These are phyloP conservation scores for Rutstroemia sydowiana DNA, from an alignment of 2,329 filamentous ascomycete species.

Conservation along the genomic window DNA sequence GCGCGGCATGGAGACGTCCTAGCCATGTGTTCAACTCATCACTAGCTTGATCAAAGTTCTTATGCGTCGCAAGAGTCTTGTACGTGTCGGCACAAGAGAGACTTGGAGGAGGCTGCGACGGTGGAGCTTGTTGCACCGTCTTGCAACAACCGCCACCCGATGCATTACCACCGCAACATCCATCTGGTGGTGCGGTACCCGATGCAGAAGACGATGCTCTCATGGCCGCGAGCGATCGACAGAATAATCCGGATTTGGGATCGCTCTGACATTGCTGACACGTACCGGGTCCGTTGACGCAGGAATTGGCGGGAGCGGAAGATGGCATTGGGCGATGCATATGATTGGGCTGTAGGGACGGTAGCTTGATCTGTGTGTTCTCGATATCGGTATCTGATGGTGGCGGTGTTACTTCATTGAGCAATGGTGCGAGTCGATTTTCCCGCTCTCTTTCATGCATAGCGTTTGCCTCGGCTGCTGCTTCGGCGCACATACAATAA, in stretches of 20 bases:
- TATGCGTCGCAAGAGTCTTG: constrained; percentile 69
- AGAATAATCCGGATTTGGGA: constrained; percentile 75
- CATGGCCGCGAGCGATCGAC: constrained; percentile 67
- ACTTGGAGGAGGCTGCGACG: constrained; percentile 35
- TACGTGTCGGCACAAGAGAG: constrained; percentile 71
- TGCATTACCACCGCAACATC: constrained; percentile 56
- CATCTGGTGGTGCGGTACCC: constrained; percentile 33
- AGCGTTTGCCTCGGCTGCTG: constrained; percentile 31
- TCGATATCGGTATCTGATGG: constrained; percentile 47
- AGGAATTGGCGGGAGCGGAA: constrained; percentile 22
- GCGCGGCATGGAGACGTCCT: constrained; percentile 60
- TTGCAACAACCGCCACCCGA: constrained; percentile 59
- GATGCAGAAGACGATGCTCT: constrained; percentile 28
- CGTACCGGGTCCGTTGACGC: constrained; percentile 61
- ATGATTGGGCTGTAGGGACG: constrained; percentile 33
- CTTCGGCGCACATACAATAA: constrained; percentile 74
- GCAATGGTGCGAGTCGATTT: constrained; percentile 35
- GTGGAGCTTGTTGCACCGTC: constrained; percentile 21
- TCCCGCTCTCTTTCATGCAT: constrained; percentile 27
- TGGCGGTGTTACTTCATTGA: constrained; percentile 44
- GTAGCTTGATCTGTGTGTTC: constrained; percentile 54
- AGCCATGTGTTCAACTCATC: constrained; percentile 72
- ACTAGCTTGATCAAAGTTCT: constrained; percentile 65
- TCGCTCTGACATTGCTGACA: constrained; percentile 73
- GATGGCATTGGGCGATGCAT: constrained; percentile 26